These are phyloP conservation scores for Geranium rotundifolium DNA, from an alignment of 345 rosid genomes.

Conservation along the genomic window DNA sequence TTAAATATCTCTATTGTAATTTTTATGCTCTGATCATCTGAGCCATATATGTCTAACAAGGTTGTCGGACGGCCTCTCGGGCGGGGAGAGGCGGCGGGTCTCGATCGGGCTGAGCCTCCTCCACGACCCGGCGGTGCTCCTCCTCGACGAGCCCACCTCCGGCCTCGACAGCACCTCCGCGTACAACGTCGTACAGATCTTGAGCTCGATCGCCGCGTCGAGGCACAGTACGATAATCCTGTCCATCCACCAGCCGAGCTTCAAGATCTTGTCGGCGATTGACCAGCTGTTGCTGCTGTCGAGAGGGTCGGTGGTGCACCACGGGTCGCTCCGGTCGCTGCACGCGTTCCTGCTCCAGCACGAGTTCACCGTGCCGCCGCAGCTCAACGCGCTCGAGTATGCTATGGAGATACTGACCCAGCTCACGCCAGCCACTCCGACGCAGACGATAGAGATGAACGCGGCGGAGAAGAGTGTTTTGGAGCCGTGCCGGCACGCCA, in stretches of 20 bases:
- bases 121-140: slow-evolving; percentile 71
- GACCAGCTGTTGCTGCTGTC: slow-evolving; percentile 53
- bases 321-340: slow-evolving; percentile 52
- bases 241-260: slow-evolving; percentile 94
- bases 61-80: slow-evolving; percentile 51
- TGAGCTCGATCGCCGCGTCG: slow-evolving; percentile 53
- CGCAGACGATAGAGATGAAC: no score
- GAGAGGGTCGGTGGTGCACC: slow-evolving; percentile 67
- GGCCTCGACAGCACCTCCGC: slow-evolving; percentile 86
- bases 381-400: slow-evolving; percentile 75
- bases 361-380: slow-evolving; percentile 71
- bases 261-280: slow-evolving; percentile 71
- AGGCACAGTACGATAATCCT: slow-evolving; percentile 59
- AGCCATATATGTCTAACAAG: no score
- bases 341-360: slow-evolving; percentile 37
- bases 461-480: no score
- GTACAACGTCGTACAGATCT: slow-evolving; percentile 51
- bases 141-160: slow-evolving; percentile 90
- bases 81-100: slow-evolving; percentile 78
- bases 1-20: no score
- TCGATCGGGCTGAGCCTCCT: slow-evolving; percentile 83
- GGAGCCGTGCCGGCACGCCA: slow-evolving; percentile 14
- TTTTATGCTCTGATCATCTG: no score
- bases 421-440: slow-evolving; percentile 33
- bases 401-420: slow-evolving; percentile 77